Evolutionary conservation across 1,139 yeast species (phyloP).

Genomic region (Taphrina betulina): DNA sequence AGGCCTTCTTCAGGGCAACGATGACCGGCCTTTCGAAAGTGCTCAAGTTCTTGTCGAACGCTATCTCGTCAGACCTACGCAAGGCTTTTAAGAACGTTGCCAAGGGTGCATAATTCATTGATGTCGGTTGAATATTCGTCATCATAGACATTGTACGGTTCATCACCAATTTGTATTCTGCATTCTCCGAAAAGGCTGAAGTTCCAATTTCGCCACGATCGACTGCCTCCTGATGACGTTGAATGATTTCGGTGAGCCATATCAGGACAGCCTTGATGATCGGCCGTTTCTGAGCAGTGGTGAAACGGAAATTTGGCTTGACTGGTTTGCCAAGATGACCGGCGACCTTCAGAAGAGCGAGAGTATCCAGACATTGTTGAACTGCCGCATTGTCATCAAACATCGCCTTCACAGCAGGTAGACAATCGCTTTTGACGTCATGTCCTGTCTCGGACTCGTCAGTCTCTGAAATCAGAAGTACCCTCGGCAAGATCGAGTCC

Average conservation of each 20-base stretch:
- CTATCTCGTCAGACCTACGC: conserved; percentile 21
- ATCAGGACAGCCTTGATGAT: conserved; percentile 36
- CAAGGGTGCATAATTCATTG: conserved; percentile 34
- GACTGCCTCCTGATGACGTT: conserved; percentile 20
- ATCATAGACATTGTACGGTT: conserved; percentile 36
- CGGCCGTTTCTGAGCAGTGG: conserved; percentile 35
- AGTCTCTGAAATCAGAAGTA: conserved; percentile 33
- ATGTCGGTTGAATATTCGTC: conserved; percentile 33
- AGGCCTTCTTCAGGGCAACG: conserved; percentile 33
- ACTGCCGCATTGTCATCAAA: conserved; percentile 29
- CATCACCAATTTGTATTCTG: conserved; percentile 29
- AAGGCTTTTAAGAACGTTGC: conserved; percentile 30
- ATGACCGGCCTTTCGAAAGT: conserved; percentile 34
- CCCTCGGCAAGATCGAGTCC: conserved; percentile 34
- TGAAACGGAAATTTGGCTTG: conserved; percentile 30
- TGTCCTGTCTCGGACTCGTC: conserved; percentile 33
- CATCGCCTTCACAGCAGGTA: conserved; percentile 34
- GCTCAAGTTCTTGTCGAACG: conserved; percentile 33
- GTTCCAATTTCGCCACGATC: conserved; percentile 29
- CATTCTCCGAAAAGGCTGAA: conserved; percentile 22
- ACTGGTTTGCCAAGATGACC: conserved; percentile 21
- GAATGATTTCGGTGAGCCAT: conserved; percentile 35
- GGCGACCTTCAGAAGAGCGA: conserved; percentile 25
- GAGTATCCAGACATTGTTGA: conserved; percentile 26
- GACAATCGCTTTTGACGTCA: conserved; percentile 33